Base-by-base conservation (phyloP, 176 grass and related monocot species). In the maize (Zea mays) region DNA sequence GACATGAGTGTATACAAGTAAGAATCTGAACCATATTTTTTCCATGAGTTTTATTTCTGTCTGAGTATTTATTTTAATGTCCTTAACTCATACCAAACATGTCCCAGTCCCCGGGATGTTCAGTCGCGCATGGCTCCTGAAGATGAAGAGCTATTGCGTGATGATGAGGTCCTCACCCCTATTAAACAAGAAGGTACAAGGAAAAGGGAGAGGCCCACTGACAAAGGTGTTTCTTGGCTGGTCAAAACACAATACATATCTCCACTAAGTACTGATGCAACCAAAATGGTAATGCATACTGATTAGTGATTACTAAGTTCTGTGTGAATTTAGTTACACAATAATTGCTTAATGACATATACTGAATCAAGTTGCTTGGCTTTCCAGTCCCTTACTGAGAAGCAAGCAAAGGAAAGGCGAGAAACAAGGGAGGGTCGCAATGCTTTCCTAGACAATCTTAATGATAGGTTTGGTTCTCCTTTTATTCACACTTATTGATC, bases 241-340 rank as follows among this genome's bases (percentile, higher is more conserved):
- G 96, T 99, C 68, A 99, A 99, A 83, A 99, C 96, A 60, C 92
- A 99, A 62, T 99, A 99, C 68, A 99, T 99, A 82, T 99, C 96
- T 87, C 90, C 96, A 56, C 83, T 99, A 21, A 99, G 83, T 49
- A 87, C 77, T 66, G 96, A 99, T 72, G 88, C 89, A 73, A 83
- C 96, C 56, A 99, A 95, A 86, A 85, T 20, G 90, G 96, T 99
- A 92, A 62, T 72, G 10, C 55, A 40, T 74, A 58, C 8, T 71
- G 39, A 66, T 27, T 74, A 58, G 5, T 71, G 39, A 66, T 27
- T 74, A 58, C 8, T 71, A 34, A 66, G 61, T 77, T 58, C 46
- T 71, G 33, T 59, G n/a, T 84, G 69, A 41, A 82, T 81, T 40
- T 88, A 77, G 67, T 81, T 88, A 47, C 44, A 56, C 27, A 76